Evolutionary conservation across 441 rosid genomes (phyloP), one percentile per base, ranked within the genome.

Genomic region (Erodium trifolium): DNA sequence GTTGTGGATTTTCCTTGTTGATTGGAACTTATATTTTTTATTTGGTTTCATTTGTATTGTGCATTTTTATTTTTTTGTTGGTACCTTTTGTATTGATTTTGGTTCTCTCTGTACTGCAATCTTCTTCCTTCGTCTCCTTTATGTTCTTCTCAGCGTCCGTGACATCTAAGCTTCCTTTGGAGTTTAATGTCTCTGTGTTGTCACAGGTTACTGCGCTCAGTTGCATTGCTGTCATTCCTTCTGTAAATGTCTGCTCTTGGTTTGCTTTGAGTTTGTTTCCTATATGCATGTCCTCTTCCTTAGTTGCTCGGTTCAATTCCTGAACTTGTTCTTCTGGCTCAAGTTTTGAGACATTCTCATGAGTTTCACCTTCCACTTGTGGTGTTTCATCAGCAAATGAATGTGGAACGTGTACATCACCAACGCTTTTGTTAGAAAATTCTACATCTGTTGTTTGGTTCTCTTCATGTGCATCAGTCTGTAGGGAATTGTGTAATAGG

Each of bases 321-420:
- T 76, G 41, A 63, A 29, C 55, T 63, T 70, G 72, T 64, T 77
- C 83, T 70, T 76, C 55, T 49, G 14, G 37, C 76, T 77, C 73
- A 49, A 45, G 17, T 16, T 74, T 60, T 19, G 74, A 67, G 69
- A 66, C 67, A 34, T 69, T 10, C 4, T 51, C 37, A 57, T 41
- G 67, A 39, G 70, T 68, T 68, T 67, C 37, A 3, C 23, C 14
- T 68, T 73, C 68, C 51, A 37, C 19, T 66, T 65, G 60, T 43
- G n/a, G 27, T 13, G 73, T 71, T 71, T 71, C 76, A 70, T 79
- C 63, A 47, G 1, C 10, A 65, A 64, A 57, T 18, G 70, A 19
- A 11, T 60, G 4, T 7, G 35, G 62, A 31, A 37, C 64, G n/a
- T 71, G 75, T 59, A 71, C 13, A 27, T 75, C 74, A 80, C 55